Evolutionary conservation across 768 basidiomycete genomes (phyloP).

Genomic region (Kockovaella imperatae): DNA sequence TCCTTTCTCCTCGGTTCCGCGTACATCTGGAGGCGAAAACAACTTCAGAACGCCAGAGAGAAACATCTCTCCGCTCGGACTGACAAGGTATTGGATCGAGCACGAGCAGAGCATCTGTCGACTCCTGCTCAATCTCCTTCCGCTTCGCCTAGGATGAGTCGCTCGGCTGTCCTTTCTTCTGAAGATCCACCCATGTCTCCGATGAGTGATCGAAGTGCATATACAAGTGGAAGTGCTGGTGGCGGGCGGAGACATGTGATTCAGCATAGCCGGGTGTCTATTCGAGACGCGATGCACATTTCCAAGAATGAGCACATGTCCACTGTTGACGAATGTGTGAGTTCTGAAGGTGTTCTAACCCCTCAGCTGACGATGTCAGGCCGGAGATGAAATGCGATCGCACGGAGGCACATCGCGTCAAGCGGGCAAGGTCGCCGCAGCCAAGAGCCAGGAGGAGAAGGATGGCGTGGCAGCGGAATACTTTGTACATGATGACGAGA

Average conservation of each 20-base stretch:
- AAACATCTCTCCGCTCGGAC: slow-evolving; percentile 32
- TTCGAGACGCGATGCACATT: slow-evolving; percentile 52
- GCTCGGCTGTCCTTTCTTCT: slow-evolving; percentile 3
- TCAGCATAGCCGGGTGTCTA: slow-evolving; percentile 41
- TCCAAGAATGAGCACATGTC: slow-evolving; percentile 68
- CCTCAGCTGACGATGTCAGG: neutral
- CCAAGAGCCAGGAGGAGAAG: no score
- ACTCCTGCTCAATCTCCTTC: slow-evolving; percentile 8
- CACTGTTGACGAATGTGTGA: slow-evolving; percentile 60
- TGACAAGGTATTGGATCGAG: slow-evolving; percentile 26
- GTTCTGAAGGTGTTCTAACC: slow-evolving; percentile 7
- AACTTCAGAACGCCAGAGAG: slow-evolving; percentile 46
- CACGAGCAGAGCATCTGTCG: slow-evolving; percentile 16
- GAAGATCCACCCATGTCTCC: neutral
- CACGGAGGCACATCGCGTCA: slow-evolving; percentile 7
- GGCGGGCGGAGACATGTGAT: slow-evolving; percentile 48
- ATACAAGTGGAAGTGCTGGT: neutral
- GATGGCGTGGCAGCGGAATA: slow-evolving; percentile 2
- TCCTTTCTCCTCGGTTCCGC: slow-evolving; percentile 78
- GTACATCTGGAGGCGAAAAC: slow-evolving; percentile 61
- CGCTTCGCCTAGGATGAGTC: slow-evolving; percentile 6
- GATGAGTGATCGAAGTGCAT: neutral
- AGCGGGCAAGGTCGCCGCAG: no score
- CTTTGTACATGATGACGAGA: slow-evolving; percentile 16
- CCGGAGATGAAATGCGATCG: slow-evolving; percentile 1